Evolutionary conservation across 2,329 filamentous ascomycete species (phyloP).

Genomic region (Stagonosporopsis tanaceti): DNA sequence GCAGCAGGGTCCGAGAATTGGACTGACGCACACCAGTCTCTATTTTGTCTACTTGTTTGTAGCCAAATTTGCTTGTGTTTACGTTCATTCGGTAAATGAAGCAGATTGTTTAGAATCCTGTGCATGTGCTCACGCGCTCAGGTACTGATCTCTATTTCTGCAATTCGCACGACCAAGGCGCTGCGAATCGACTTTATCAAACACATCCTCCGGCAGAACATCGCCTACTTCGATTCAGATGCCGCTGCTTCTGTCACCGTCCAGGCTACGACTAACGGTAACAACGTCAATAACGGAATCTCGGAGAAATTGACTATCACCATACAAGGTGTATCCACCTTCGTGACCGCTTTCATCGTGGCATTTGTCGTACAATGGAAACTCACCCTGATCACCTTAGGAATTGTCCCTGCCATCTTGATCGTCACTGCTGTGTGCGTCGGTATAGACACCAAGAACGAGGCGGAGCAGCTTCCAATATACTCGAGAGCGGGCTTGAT

Average conservation of each 20-base stretch:
- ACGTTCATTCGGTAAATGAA: constrained; percentile 49
- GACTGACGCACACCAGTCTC: constrained; percentile 53
- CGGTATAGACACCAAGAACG: constrained; percentile 47
- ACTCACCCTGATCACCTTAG: constrained; percentile 76
- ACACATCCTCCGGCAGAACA: constrained; percentile 62
- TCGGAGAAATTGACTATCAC: constrained; percentile 54
- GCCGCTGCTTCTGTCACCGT: constrained; percentile 94
- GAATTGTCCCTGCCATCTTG: constrained; percentile 57
- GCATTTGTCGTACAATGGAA: constrained; percentile 94
- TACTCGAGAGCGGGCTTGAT: constrained; percentile 56
- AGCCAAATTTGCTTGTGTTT: constrained; percentile 69
- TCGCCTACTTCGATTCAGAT: constrained; percentile 72
- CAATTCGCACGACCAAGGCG: constrained; percentile 60
- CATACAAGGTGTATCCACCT: constrained; percentile 57
- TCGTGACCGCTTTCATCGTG: constrained; percentile 86
- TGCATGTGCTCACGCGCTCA: constrained; percentile 20
- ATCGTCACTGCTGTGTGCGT: constrained; percentile 42
- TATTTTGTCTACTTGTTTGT: constrained; percentile 77
- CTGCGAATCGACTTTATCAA: constrained; percentile 69
- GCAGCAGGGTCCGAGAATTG: no score
- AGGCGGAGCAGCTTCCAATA: constrained; percentile 49
- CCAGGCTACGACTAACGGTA: constrained; percentile 92
- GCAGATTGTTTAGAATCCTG: background rate
- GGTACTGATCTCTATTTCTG: constrained; percentile 58
- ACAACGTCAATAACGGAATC: constrained; percentile 91